Evolutionary conservation across 2,329 filamentous ascomycete genomes (phyloP), one percentile per base, ranked within the genome.

Genomic region (Ascomycota sp.): DNA sequence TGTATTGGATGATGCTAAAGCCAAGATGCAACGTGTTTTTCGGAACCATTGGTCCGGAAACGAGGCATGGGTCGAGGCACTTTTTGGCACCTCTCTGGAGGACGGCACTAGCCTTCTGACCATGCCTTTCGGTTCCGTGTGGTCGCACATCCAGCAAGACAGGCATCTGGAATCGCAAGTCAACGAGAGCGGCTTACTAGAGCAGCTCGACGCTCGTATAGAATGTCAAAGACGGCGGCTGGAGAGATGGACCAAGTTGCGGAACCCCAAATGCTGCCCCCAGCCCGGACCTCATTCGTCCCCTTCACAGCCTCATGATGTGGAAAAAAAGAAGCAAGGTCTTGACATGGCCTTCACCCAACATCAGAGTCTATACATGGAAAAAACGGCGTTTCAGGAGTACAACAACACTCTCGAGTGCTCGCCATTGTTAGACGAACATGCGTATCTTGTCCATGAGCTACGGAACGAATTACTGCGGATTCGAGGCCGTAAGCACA

Each of bases 11-110:
- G 51, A 59, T 24, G 46, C 53, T 4, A 58, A 53, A 27, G 39
- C 48, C 1, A 55, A 67, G 24, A 53, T 81, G 33, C 63, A 73
- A 40, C 66, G 65, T 25, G 60, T 65, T 3, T 54, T 83, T 20
- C 61, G 65, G 23, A 71, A 73, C 35, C 80, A 82, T 39, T 93
- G 83, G 83, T 61, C 78, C 10, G 83, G 81, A 2, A 70, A 75
- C 42, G 67, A 75, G 34, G 64, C 69, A 32, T 86, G 82, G 75
- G 63, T 80, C 40, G 65, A 80, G 28, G 60, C 69, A 2, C 53
- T 93, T 13, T 61, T 74, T 30, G 79, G 79, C 2, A 74, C 80
- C 27, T 56, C 59, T 13, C 56, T 56, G 7, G 52, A 59, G 2
- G 56, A 56, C 19, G 64, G 58, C 21, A 75, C 78, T 35, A 63